phyloP scores from a whole-genome alignment of 2,329 filamentous ascomycete species.

The Epichloe bromicola region DNA sequence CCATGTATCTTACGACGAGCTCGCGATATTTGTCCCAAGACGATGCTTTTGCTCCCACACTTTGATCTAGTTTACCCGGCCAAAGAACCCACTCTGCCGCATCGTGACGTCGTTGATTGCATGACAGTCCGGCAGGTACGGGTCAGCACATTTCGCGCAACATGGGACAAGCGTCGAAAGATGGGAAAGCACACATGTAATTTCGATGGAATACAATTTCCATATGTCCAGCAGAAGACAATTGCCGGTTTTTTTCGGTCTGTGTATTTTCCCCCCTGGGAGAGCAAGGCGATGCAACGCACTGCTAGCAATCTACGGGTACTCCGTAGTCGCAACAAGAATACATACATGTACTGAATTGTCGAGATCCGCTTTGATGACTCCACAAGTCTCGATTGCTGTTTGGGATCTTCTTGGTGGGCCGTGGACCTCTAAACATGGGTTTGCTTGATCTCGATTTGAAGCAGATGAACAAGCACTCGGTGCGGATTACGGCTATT shows the following conservation, averaged over 20 bases:
- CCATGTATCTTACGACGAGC: neutral
- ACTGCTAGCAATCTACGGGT: too few relatives aligned
- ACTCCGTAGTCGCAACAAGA: neutral
- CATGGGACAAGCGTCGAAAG: neutral
- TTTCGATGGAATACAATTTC: neutral
- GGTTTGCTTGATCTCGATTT: neutral
- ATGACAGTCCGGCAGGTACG: neutral
- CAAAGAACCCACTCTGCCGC: neutral
- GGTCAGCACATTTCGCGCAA: neutral
- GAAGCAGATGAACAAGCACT: too few relatives aligned
- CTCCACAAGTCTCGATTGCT: neutral
- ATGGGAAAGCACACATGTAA: neutral
- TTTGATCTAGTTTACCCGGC: neutral
- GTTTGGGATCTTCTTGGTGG: neutral
- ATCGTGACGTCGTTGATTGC: neutral
- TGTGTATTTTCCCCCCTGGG: neutral
- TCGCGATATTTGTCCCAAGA: neutral
- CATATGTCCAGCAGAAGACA: neutral
- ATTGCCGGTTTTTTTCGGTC: neutral
- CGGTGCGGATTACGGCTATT: too few relatives aligned
- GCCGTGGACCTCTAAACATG: neutral
- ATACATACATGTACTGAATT: neutral
- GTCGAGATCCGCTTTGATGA: neutral
- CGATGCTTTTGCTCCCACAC: neutral
- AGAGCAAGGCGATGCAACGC: neutral